These are phyloP conservation scores for Pichia thaimueangensis DNA, from an alignment of 805 yeast species.

Conservation along the genomic window DNA sequence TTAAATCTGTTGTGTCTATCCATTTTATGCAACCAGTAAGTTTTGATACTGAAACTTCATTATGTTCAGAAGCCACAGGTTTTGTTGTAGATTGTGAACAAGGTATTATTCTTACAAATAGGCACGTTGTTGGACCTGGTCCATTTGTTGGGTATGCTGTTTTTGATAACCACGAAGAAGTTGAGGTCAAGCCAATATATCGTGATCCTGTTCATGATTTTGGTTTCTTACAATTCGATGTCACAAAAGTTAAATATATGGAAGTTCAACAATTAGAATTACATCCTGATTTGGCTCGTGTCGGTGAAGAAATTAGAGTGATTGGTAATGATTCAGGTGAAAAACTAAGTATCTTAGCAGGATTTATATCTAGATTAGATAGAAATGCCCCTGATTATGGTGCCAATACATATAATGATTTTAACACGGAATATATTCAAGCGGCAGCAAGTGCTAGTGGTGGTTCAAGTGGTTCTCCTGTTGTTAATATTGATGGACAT, in stretches of 20 bases:
- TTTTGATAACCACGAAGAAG: constrained; percentile 92
- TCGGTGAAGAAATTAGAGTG: constrained; percentile 91
- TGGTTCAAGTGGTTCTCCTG: constrained; percentile 94
- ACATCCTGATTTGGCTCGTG: constrained; percentile 76
- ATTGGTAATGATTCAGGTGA: constrained; percentile 98
- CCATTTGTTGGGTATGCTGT: constrained; percentile 90
- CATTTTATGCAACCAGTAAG: constrained; percentile 82
- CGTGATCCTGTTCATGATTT: constrained; percentile 95
- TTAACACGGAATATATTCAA: constrained; percentile 89
- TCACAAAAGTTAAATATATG: constrained; percentile 67
- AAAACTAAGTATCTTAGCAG: constrained; percentile 80
- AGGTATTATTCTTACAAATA: constrained; percentile 83
- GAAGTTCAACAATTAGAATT: constrained; percentile 57
- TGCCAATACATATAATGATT: constrained; percentile 79
- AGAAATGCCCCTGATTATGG: constrained; percentile 96
- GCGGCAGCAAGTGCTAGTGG: constrained; percentile 97
- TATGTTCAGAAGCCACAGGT: constrained; percentile 90
- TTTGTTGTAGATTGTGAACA: constrained; percentile 79
- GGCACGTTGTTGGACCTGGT: constrained; percentile 95
- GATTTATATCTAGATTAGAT: constrained; percentile 78
- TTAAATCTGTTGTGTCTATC: constrained; percentile 79
- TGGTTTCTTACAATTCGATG: constrained; percentile 79
- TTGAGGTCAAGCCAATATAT: constrained; percentile 76
- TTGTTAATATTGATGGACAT: constrained; percentile 79
- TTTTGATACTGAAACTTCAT: constrained; percentile 78